Evolutionary conservation across 108 stramenopile species (phyloP).

Genomic region (Fistulifera solaris): DNA sequence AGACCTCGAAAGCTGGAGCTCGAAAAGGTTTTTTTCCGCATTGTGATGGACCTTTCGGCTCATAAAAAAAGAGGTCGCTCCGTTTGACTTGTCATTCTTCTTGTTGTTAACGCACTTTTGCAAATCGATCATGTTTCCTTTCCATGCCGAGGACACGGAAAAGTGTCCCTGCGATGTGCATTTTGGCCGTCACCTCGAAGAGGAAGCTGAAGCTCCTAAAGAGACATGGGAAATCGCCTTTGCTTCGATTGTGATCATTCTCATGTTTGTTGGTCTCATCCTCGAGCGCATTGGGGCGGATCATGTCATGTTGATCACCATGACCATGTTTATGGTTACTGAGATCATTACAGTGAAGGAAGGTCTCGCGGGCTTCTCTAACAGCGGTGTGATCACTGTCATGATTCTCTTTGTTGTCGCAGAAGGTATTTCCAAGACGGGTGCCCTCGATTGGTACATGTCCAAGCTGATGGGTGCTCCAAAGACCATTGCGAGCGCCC

Average conservation of each 20-base stretch:
- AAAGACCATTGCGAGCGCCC: slow-evolving; percentile 44
- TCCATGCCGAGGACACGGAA: no score
- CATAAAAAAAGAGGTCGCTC: no score
- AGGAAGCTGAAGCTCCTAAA: no score
- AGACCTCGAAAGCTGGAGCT: no score
- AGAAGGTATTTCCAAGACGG: slow-evolving; percentile 69
- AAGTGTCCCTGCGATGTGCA: no score
- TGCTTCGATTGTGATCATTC: slow-evolving; percentile 40
- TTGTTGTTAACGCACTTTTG: no score
- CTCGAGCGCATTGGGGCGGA: slow-evolving; percentile 64
- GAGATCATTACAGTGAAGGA: slow-evolving; percentile 55
- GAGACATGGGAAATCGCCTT: slow-evolving; percentile 49
- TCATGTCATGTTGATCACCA: slow-evolving; percentile 54
- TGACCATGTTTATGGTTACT: slow-evolving; percentile 64
- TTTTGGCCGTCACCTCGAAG: no score
- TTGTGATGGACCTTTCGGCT: no score
- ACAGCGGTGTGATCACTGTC: slow-evolving; percentile 73
- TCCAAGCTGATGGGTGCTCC: slow-evolving; percentile 66
- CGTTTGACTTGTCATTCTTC: no score
- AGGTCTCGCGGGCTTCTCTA: slow-evolving; percentile 73
- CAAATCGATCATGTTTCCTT: no score
- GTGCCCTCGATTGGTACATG: slow-evolving; percentile 86
- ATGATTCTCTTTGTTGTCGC: slow-evolving; percentile 80
- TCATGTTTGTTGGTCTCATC: slow-evolving; percentile 56
- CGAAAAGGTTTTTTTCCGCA: no score